Evolutionary conservation across 176 grass and related monocot genomes (phyloP), one percentile per base, ranked within the genome.

Genomic region (Guadua angustifolia): DNA sequence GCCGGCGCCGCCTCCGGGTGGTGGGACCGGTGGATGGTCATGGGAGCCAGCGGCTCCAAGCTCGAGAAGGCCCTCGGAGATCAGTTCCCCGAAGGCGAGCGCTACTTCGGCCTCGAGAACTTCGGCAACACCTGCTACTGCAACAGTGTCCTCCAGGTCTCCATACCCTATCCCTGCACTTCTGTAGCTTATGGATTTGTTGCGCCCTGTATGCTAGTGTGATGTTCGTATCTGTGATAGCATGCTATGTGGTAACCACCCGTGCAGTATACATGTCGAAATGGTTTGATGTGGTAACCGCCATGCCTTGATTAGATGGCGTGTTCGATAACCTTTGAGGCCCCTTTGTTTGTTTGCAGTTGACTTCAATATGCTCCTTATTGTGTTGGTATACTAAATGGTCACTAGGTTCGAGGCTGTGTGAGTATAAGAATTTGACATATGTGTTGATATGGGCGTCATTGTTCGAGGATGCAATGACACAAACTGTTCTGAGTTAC

Each of bases 51-150:
- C 18, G 97, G 97, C 69, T 99, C 93, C 63, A 99, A 99, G 89
- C 93, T 99, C 17, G 97, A 99, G 89, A 99, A 99, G 93, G 93
- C 97, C 25, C 93, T 99, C 32, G 93, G 97, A 7, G 97, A 99
- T 74, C 87, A 95, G 81, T 99, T 99, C 86, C 91, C 97, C 0
- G 93, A 99, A 89, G 97, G 97, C 52, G 97, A 99, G 84, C 92
- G 93, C 77, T 99, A 99, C 85, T 99, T 95, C 81, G 96, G 96
- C 33, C 86, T 99, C 64, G 96, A 99, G 84, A 95, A 99, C 82
- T 99, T 95, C 59, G 96, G 96, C 81, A 99, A 95, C 73, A 99
- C 96, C 35, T 99, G 96, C 78, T 99, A 99, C 69, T 99, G 96
- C 84, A 99, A 99, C 87, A 98, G 96, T 81, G 96, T 99, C 51